Conservation (phyloP, 768 basidiomycete species). For the Ephemerocybe angulata region DNA sequence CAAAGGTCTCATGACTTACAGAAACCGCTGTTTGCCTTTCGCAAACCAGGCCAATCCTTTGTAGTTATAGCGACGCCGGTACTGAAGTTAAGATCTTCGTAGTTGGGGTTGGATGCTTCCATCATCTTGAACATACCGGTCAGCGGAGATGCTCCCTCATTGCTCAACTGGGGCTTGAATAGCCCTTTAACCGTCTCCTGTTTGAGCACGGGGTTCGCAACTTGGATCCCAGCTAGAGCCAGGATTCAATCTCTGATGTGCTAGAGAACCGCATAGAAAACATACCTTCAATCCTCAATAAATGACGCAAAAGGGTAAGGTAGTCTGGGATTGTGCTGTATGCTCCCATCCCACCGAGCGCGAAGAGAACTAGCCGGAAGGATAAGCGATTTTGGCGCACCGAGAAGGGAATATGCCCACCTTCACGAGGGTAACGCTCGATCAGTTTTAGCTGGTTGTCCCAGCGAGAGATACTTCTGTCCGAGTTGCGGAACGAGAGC, state of each 20-base stretch:
- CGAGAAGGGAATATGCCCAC: constrained; percentile 11
- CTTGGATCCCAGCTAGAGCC: background rate
- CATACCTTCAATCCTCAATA: constrained; percentile 28
- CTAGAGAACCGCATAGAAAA: too few relatives aligned
- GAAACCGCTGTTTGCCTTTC: constrained; percentile 28
- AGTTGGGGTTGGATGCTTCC: constrained; percentile 9
- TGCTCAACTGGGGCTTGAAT: constrained; percentile 16
- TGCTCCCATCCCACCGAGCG: constrained; percentile 26
- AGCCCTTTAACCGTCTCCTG: constrained; percentile 15
- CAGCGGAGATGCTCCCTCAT: constrained; percentile 3
- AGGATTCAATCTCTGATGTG: too few relatives aligned
- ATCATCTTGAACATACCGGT: background rate
- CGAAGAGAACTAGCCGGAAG: constrained; percentile 8
- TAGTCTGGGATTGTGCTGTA: constrained; percentile 27
- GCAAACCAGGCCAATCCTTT: constrained; percentile 21
- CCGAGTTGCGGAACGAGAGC: constrained; percentile 17
- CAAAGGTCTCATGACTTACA: constrained; percentile 21
- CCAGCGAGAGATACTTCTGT: constrained; percentile 16
- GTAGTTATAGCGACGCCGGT: constrained; percentile 24
- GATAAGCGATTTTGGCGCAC: background rate
- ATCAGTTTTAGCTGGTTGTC: constrained; percentile 16
- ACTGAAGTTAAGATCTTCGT: constrained; percentile 23
- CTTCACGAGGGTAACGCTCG: constrained; percentile 22
- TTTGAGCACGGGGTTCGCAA: constrained; percentile 17
- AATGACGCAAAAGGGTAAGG: constrained; percentile 22